Evolutionary conservation across 306 rosid genomes (phyloP), one percentile per base, ranked within the genome.

Genomic region (Sesbania bispinosa): DNA sequence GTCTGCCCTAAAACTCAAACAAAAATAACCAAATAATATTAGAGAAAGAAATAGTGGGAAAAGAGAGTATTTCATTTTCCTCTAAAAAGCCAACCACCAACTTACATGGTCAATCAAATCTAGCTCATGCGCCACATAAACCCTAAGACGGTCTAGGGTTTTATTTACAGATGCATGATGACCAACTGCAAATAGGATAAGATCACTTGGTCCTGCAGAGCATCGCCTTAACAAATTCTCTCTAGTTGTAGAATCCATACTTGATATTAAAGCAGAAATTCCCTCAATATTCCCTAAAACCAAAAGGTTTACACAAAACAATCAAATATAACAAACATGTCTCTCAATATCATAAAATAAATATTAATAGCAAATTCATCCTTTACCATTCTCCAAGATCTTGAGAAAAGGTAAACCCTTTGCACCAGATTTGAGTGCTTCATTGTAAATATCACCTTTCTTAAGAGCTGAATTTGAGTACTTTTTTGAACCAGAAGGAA

Each of bases 321-420:
- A 69, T 24, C 15, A 61, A 72, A 62, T 60, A 69, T 10, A 42
- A 62, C 21, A 61, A 64, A 55, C 13, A 43, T 39, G 46, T 53
- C 64, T 54, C 36, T 59, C 21, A 32, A 41, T 16, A 19, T 41
- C 16, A 63, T 11, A 27, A 47, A 33, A 63, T 26, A 42, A 51
- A 50, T 35, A 68, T 35, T 46, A 13, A 30, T 57, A 65, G 75
- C 8, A 66, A 30, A 27, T 21, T 53, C 26, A 48, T 46, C 23
- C 14, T 62, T 75, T 83, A 94, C 98, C 98, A 60, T 75, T 89
- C 80, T 90, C 88, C 59, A 81, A 62, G 67, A 94, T 88, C 87
- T 90, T 94, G 77, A 94, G 85, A 80, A 89, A 94, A 79, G 95
- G 96, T 67, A 94, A 94, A 45, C 97, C 96, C 82, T 85, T 90